phyloP scores from a whole-genome alignment of 129 eudicot species.

The Deinandra increscens region DNA sequence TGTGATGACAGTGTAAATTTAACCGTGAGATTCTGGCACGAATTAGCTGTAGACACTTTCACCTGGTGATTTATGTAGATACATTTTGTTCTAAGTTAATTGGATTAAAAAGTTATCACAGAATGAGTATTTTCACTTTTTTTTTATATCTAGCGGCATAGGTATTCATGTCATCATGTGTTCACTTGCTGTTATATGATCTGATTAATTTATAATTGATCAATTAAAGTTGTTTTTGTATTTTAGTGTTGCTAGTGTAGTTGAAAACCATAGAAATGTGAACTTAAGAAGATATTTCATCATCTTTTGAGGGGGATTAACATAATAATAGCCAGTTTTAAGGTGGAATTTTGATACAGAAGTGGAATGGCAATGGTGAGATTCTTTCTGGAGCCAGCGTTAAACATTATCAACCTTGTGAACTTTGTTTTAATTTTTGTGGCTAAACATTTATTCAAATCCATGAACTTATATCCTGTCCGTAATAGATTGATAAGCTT shows the following conservation, averaged over 20 bases:
- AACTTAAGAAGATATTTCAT: background rate
- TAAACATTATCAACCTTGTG: conserved; percentile 10
- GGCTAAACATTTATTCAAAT: background rate
- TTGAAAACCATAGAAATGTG: conserved; percentile 4
- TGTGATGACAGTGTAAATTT: conserved; percentile 5
- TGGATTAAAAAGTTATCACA: conserved; percentile 8
- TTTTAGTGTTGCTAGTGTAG: conserved; percentile 12
- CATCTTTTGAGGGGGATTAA: conserved; percentile 16
- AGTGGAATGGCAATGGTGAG: conserved; percentile 1
- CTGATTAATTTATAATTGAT: conserved; percentile 11
- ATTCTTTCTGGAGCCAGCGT: background rate
- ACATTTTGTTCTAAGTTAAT: background rate
- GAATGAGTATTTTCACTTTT: conserved; percentile 16
- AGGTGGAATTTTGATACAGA: background rate
- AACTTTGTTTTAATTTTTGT: background rate
- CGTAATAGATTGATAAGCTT: conserved; percentile 14
- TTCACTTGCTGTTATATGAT: background rate
- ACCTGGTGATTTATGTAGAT: background rate
- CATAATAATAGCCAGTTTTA: background rate
- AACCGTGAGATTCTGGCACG: conserved; percentile 11
- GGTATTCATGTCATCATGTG: background rate
- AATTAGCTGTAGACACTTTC: conserved; percentile 12
- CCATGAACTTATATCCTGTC: background rate
- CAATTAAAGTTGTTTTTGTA: background rate
- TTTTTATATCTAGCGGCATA: conserved; percentile 1